Percentiles rank a stretch among this genome's conserved stretches.
These are phyloP conservation scores for Lecanicillium sp. DNA, from an alignment of 2,329 filamentous ascomycete genomes.

Conservation along the genomic window DNA sequence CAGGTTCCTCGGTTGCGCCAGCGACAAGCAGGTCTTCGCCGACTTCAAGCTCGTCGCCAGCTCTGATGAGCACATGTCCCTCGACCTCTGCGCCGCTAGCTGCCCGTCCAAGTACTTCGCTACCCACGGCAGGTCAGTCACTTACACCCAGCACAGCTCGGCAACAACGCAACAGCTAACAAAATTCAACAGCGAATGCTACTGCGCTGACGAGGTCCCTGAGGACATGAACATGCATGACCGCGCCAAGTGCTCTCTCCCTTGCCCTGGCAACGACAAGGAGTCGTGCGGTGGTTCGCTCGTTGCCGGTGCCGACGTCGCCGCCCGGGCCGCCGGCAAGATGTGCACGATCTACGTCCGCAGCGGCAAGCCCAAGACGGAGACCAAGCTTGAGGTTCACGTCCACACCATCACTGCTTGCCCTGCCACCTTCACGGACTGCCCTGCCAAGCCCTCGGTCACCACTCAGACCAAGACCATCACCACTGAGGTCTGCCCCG, in stretches of 20 bases:
- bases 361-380: constrained; percentile 13
- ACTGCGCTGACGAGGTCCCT: constrained; percentile 19
- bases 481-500: constrained; percentile 19
- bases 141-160: too few species aligned
- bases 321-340: constrained; percentile 3
- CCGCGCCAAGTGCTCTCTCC: constrained; percentile 13
- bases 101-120: constrained; percentile 24
- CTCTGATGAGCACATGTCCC: constrained; percentile 18
- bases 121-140: constrained; percentile 20
- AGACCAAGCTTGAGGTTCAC: constrained; percentile 24
- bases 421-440: constrained; percentile 20
- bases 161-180: too few species aligned
- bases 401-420: constrained; percentile 26
- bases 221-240: constrained; percentile 12
- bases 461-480: constrained; percentile 20
- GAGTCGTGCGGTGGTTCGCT: constrained; percentile 14
- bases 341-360: constrained; percentile 16
- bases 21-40: constrained; percentile 23
- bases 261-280: constrained; percentile 18
- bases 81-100: constrained; percentile 20
- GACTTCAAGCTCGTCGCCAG: constrained; percentile 18
- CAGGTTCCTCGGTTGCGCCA: constrained; percentile 22
- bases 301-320: neutral
- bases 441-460: constrained; percentile 18
- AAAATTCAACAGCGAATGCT: constrained; percentile 23